phyloP scores from a whole-genome alignment of 371 early-diverging fungal species.

The Mucor ambiguus region DNA sequence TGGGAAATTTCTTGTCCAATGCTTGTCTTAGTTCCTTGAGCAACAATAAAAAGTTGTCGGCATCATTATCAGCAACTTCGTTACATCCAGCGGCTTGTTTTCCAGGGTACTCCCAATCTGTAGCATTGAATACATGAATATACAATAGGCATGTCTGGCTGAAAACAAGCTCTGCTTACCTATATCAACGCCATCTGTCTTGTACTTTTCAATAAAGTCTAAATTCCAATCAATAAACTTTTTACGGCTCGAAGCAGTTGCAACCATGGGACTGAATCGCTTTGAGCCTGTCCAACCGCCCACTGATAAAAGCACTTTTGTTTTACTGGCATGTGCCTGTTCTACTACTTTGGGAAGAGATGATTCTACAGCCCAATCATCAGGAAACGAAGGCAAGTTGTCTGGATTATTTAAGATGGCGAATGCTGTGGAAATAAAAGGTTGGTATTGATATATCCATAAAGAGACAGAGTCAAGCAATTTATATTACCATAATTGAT shows the following conservation, averaged over 20 bases:
- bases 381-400: constrained; percentile 48
- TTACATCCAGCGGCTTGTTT: constrained; percentile 73
- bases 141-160: too few relatives aligned
- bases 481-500: constrained; percentile 59
- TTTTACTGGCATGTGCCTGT: constrained; percentile 56
- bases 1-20: constrained; percentile 60
- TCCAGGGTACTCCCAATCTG: constrained; percentile 86
- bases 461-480: neutral
- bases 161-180: neutral
- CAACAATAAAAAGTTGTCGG: constrained; percentile 55
- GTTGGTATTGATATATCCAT: neutral
- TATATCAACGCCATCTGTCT: constrained; percentile 58
- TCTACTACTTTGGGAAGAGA: constrained; percentile 47
- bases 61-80: constrained; percentile 46
- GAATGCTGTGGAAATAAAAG: constrained; percentile 34
- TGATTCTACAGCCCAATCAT: constrained; percentile 47
- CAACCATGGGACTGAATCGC: constrained; percentile 62
- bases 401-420: constrained; percentile 39
- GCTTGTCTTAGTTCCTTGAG: constrained; percentile 65
- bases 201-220: constrained; percentile 44
- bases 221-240: constrained; percentile 63
- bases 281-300: constrained; percentile 84
- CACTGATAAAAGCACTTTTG: constrained; percentile 70
- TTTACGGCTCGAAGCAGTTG: constrained; percentile 38
- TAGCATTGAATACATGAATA: neutral